Base-by-base conservation (phyloP, 192 early-diverging fungal species). In the Chytriomyces confervae region DNA sequence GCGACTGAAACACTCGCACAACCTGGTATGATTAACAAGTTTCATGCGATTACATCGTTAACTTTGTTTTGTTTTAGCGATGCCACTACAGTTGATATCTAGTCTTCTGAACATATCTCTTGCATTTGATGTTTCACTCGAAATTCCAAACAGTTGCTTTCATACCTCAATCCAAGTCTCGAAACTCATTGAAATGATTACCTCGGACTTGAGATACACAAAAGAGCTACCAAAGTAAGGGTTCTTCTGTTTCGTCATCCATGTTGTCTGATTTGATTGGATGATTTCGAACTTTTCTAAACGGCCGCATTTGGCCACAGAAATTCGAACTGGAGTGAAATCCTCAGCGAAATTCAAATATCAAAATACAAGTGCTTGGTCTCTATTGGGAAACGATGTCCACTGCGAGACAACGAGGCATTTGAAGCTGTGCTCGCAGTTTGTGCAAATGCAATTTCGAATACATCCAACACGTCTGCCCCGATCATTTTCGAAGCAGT, bases 371-470 rank as follows among this genome's bases (percentile, higher is more conserved):
- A 13, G 3, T 57, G 53, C 20, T 20, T 57, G 16, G 53, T 57
- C 16, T 57, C 53, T 5, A 13, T 57, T 20, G 53, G 1, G 53
- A 13, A 20, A 13, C 16, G 53, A 20, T 20, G 13, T 57, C 53
- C 53, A 3, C 53, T 57, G 10, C 36, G 36, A 36, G 68, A 29
- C 49, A 50, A 13, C 4, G 9, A 13, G 13, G 27, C 29, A 46
- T 16, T 48, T 5, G 46, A 64, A 24, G 11, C 20, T 11, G 16
- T 68, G 24, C 49, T 81, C 20, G 27, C 16, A 2, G 23, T 36
- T 11, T 81, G 79, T 24, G 29, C 65, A 18, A 70, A 81, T 13
- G 77, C 79, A 43, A 18, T 81, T 7, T n/a, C 23, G 27, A 77
- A 62, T 57, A 67, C 79, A 7, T 76, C 81, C 43, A 61, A 76